Evolutionary conservation across 2,329 filamentous ascomycete genomes (phyloP).

Genomic region (Intubia oerlemansii): DNA sequence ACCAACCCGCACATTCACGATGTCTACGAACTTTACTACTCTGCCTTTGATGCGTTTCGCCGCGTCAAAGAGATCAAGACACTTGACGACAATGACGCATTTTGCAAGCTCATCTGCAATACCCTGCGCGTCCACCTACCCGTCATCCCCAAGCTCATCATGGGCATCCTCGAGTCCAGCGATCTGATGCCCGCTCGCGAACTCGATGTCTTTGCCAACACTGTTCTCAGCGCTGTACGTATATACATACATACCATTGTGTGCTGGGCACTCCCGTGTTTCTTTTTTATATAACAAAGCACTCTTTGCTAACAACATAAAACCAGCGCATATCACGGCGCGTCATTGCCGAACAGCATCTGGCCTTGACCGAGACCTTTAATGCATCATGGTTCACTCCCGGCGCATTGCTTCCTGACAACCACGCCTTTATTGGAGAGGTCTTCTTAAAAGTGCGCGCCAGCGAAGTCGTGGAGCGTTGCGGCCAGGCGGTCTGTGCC

Average conservation of each 20-base stretch:
- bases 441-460: conserved; percentile 89
- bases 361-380: conserved; percentile 86
- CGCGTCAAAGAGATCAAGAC: conserved; percentile 66
- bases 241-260: too few species aligned
- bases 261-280: too few species aligned
- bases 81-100: conserved; percentile 70
- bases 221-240: conserved; percentile 74
- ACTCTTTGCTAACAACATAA: too few species aligned
- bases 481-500: conserved; percentile 52
- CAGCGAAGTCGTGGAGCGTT: conserved; percentile 69
- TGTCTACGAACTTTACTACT: conserved; percentile 93
- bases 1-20: conserved; percentile 87
- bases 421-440: conserved; percentile 74
- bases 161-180: conserved; percentile 81
- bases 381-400: conserved; percentile 79
- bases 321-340: conserved; percentile 87
- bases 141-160: conserved; percentile 84
- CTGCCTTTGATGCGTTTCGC: conserved; percentile 82
- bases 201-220: conserved; percentile 90
- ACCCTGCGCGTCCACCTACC: conserved; percentile 75
- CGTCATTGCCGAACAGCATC: conserved; percentile 93
- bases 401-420: conserved; percentile 44
- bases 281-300: not conserved
- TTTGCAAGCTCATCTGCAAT: conserved; percentile 60
- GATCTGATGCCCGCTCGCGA: conserved; percentile 60